These are phyloP conservation scores for Sanghuangporus baumii DNA, from an alignment of 1,284 basidiomycete species.

Conservation along the genomic window DNA sequence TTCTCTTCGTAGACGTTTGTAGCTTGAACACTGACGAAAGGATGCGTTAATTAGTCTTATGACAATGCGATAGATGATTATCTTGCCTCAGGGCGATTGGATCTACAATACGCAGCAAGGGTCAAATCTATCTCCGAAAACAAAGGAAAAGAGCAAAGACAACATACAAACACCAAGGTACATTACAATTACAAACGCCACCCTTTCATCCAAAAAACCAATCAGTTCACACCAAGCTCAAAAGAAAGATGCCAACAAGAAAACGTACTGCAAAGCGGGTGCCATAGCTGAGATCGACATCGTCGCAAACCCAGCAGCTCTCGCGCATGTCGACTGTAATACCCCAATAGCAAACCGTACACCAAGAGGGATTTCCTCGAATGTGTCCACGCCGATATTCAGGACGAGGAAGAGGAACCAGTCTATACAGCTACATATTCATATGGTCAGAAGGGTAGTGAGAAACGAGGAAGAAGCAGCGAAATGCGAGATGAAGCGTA, in stretches of 20 bases:
- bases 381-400: constrained; percentile 76
- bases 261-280: constrained; percentile 76
- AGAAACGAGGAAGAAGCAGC: neutral
- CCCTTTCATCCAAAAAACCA: constrained; percentile 35
- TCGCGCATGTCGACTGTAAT: constrained; percentile 74
- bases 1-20: constrained; percentile 98
- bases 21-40: constrained; percentile 63
- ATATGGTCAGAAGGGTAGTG: neutral
- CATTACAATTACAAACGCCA: constrained; percentile 89
- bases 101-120: constrained; percentile 33
- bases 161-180: constrained; percentile 69
- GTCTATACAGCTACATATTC: constrained; percentile 57
- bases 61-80: neutral
- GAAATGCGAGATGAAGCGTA: constrained; percentile 30
- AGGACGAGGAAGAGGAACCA: constrained; percentile 88
- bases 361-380: constrained; percentile 67
- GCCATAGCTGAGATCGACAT: constrained; percentile 69
- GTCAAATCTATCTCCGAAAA: neutral
- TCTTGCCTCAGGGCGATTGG: constrained; percentile 57
- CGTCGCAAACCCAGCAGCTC: constrained; percentile 84
- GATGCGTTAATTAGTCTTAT: neutral
- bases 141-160: constrained; percentile 1
- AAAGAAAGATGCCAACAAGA: constrained; percentile 15
- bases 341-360: constrained; percentile 60
- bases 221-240: constrained; percentile 12